These are phyloP conservation scores for Casaregolazyma suthepensis DNA, from an alignment of 1,139 yeast genomes.

Conservation along the genomic window DNA sequence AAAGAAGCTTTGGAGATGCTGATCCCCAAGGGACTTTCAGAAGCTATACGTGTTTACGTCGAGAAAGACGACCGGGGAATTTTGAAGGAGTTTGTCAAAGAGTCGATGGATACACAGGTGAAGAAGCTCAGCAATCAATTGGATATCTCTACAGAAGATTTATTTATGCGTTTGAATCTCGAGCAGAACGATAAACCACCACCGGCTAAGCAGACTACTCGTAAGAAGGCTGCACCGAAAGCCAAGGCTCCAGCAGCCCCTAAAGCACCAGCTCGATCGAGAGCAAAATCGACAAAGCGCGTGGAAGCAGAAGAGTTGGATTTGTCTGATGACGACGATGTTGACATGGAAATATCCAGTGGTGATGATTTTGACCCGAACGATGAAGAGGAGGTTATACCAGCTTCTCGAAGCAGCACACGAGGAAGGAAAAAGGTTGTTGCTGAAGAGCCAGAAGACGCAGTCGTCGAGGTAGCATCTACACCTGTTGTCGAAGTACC, in stretches of 20 bases:
- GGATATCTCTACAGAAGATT: constrained; percentile 7
- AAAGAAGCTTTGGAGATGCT: constrained; percentile 61
- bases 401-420: not conserved
- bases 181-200: constrained; percentile 5
- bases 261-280: not conserved
- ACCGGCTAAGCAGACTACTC: constrained; percentile 1
- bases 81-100: constrained; percentile 60
- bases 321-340: constrained; percentile 7
- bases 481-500: not conserved
- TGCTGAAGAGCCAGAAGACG: not conserved
- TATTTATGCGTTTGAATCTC: constrained; percentile 4
- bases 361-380: constrained; percentile 4
- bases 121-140: constrained; percentile 37
- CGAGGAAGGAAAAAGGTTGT: not conserved
- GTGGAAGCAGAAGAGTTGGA: constrained; percentile 3
- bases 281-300: constrained; percentile 1
- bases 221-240: constrained; percentile 4
- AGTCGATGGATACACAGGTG: constrained; percentile 59
- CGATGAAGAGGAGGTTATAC: not conserved
- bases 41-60: constrained; percentile 65
- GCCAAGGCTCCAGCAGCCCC: not conserved
- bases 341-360: constrained; percentile 4
- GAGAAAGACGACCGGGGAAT: constrained; percentile 79
- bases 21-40: constrained; percentile 71
- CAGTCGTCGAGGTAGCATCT: not conserved